Percentiles rank a stretch among this genome's conserved stretches.
These are phyloP conservation scores for Aegilops sharonensis DNA, from an alignment of 176 grass and related monocot species.

Conservation along the genomic window DNA sequence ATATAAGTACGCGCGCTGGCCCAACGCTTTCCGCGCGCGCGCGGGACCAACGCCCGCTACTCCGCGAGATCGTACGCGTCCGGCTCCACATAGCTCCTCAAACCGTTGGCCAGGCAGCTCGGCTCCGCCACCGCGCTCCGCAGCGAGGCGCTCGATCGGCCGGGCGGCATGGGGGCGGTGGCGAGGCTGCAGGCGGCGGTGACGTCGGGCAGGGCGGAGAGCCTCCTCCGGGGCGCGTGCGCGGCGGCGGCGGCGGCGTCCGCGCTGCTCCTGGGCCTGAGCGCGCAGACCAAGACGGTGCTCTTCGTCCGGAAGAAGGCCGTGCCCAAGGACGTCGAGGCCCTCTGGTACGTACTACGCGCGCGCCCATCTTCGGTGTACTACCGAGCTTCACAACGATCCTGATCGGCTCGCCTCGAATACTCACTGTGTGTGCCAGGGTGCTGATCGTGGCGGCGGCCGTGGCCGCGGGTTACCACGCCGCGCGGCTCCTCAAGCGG, in stretches of 20 bases:
- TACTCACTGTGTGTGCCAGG: conserved; percentile 5
- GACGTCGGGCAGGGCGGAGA: conserved; percentile 26
- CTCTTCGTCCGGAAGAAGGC: conserved; percentile 60
- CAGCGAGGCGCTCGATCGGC: background rate
- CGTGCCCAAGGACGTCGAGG: conserved; percentile 62
- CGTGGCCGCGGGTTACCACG: conserved; percentile 59
- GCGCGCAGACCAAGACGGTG: conserved; percentile 64
- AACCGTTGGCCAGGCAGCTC: background rate
- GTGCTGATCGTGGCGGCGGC: conserved; percentile 41
- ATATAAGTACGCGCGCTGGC: background rate
- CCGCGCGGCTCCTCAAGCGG: conserved; percentile 51
- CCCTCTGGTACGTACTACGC: conserved; percentile 44
- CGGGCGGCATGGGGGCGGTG: background rate
- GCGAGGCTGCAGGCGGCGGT: background rate
- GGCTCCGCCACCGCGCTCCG: background rate
- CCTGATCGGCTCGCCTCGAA: too few species aligned
- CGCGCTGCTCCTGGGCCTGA: conserved; percentile 62
- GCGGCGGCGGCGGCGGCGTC: conserved; percentile 42
- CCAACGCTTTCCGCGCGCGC: conserved; percentile 4
- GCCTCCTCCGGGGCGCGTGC: conserved; percentile 39
- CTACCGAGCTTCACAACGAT: too few species aligned
- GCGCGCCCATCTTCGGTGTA: too few species aligned
- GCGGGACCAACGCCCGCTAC: background rate
- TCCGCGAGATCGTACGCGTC: background rate
- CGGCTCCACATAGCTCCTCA: background rate